Percentiles rank a stretch among this genome's conserved stretches.
Conservation (phyloP, 1,139 yeast genomes). For the Suhomyces chickasaworum region DNA sequence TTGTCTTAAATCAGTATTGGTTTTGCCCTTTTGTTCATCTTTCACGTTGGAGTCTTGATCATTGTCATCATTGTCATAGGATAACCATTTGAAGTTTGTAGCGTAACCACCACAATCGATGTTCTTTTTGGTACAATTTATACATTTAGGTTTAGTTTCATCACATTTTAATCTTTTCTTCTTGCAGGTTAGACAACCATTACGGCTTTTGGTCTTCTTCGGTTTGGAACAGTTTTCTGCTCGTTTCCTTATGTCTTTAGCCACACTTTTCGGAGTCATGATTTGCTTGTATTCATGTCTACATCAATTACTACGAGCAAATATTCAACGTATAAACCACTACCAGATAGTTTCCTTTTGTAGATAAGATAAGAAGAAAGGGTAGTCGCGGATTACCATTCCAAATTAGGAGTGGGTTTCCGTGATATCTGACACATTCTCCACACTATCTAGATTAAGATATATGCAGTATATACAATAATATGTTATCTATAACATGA, state of each 20-base stretch:
- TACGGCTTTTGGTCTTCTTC: slow-evolving; percentile 36
- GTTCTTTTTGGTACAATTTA: slow-evolving; percentile 45
- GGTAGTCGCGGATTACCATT: slow-evolving; percentile 6
- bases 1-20: slow-evolving; percentile 26
- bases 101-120: slow-evolving; percentile 65
- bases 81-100: slow-evolving; percentile 63
- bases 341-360: slow-evolving; percentile 4
- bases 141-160: slow-evolving; percentile 55
- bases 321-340: slow-evolving; percentile 6
- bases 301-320: slow-evolving; percentile 4
- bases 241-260: slow-evolving; percentile 1
- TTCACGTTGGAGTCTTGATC: background rate
- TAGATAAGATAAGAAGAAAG: slow-evolving; percentile 12
- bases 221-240: slow-evolving; percentile 9
- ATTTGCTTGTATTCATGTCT: background rate
- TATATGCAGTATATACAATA: slow-evolving; percentile 6
- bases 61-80: slow-evolving; percentile 30
- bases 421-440: background rate
- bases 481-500: slow-evolving; percentile 1
- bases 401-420: slow-evolving; percentile 5
- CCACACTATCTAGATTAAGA: background rate
- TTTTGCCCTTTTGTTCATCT: background rate
- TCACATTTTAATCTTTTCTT: slow-evolving; percentile 59
- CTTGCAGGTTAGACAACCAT: slow-evolving; percentile 60
- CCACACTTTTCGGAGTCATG: background rate